These are phyloP conservation scores for Trichoderma sp. DNA, from an alignment of 2,329 filamentous ascomycete species.

Conservation along the genomic window DNA sequence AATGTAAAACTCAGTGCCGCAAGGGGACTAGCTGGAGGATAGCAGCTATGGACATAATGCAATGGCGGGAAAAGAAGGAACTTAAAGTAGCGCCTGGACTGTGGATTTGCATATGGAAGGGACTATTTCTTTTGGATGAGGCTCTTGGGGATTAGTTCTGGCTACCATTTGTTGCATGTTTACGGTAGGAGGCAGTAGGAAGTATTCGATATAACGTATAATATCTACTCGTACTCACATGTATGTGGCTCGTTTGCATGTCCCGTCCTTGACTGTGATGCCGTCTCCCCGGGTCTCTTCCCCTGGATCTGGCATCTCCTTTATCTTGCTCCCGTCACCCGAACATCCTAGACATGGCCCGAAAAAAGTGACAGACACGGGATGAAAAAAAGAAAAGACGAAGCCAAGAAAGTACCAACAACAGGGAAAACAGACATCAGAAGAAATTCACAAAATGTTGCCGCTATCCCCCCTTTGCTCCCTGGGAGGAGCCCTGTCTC, in stretches of 20 bases:
- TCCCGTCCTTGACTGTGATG: neutral
- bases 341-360: conserved; percentile 3
- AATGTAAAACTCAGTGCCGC: neutral
- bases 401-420: neutral
- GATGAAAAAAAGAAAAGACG: neutral
- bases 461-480: conserved; percentile 2
- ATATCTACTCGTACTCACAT: too few species aligned
- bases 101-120: neutral
- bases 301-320: neutral
- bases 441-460: neutral
- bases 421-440: neutral
- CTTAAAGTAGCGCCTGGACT: conserved; percentile 16
- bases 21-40: neutral
- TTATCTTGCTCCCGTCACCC: neutral
- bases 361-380: neutral
- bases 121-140: neutral
- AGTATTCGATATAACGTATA: neutral
- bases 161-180: neutral
- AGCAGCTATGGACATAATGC: neutral
- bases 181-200: neutral
- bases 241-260: conserved; percentile 1
- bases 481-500: neutral
- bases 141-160: neutral
- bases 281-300: conserved; percentile 16
- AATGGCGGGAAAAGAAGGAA: conserved; percentile 23